These are phyloP conservation scores for Forsythia viridissima DNA, from an alignment of 257 asterid genomes.

Conservation along the genomic window DNA sequence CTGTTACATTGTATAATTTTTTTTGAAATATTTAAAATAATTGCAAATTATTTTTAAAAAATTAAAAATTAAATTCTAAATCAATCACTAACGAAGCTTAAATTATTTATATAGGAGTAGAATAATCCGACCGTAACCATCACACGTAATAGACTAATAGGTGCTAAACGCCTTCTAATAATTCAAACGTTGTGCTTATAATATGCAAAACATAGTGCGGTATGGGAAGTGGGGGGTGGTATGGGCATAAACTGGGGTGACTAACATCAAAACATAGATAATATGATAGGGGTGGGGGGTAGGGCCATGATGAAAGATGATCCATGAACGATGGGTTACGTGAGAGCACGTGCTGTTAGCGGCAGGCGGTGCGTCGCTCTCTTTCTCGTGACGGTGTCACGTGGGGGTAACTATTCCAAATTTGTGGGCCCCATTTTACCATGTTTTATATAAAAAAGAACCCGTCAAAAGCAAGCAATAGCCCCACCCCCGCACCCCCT, in stretches of 20 bases:
- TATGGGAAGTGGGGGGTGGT: too few species aligned
- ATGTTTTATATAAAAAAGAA: neutral
- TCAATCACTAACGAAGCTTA: too few species aligned
- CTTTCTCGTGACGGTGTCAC: constrained; percentile 40
- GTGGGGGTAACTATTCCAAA: constrained; percentile 28
- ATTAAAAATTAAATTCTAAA: too few species aligned
- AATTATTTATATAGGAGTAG: too few species aligned
- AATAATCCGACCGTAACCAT: too few species aligned
- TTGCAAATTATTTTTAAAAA: too few species aligned
- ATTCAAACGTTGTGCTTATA: neutral
- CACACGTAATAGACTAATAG: too few species aligned
- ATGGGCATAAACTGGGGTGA: too few species aligned
- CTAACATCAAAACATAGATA: too few species aligned
- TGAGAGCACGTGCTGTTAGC: constrained; percentile 40
- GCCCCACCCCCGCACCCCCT: too few species aligned
- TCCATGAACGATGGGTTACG: constrained; percentile 16
- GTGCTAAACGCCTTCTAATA: neutral
- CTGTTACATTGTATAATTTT: too few species aligned
- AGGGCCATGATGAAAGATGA: neutral
- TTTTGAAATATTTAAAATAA: too few species aligned
- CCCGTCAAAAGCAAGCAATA: constrained; percentile 1
- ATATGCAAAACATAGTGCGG: neutral
- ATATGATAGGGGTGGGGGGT: neutral
- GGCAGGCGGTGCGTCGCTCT: constrained; percentile 39
- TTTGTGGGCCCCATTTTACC: constrained; percentile 16